These are phyloP conservation scores for Pulicaria dysenterica DNA, from an alignment of 129 eudicot species.

Conservation along the genomic window DNA sequence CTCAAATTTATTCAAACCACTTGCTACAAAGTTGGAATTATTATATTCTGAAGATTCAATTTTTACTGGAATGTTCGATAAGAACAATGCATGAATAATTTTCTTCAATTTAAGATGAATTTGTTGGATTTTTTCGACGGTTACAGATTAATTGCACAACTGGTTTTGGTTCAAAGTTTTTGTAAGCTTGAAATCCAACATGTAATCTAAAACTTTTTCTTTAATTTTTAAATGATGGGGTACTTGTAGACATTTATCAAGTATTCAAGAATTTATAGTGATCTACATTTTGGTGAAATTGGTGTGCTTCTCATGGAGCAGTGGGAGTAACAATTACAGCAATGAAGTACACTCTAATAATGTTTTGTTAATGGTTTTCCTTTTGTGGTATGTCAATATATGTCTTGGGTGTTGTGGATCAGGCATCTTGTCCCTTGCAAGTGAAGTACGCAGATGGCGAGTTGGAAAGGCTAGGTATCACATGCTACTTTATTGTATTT, in stretches of 20 bases:
- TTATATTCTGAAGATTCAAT: background rate
- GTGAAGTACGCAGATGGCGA: constrained; percentile 99
- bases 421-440: constrained; percentile 99
- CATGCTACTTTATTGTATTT: constrained; percentile 27
- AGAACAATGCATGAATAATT: constrained; percentile 15
- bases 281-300: background rate
- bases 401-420: constrained; percentile 42
- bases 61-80: constrained; percentile 8
- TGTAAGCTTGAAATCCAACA: background rate
- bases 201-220: background rate
- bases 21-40: background rate
- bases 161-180: background rate
- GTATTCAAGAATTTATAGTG: background rate
- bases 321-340: constrained; percentile 13
- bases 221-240: background rate
- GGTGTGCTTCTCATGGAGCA: constrained; percentile 8
- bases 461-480: constrained; percentile 92
- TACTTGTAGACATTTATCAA: background rate
- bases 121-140: background rate
- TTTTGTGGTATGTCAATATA: constrained; percentile 36
- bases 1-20: background rate
- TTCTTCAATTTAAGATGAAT: constrained; percentile 9
- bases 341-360: constrained; percentile 10
- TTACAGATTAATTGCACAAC: constrained; percentile 13
- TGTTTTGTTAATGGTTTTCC: background rate